Conservation (phyloP, 2,329 filamentous ascomycete genomes). For the Trichoderma breve region DNA sequence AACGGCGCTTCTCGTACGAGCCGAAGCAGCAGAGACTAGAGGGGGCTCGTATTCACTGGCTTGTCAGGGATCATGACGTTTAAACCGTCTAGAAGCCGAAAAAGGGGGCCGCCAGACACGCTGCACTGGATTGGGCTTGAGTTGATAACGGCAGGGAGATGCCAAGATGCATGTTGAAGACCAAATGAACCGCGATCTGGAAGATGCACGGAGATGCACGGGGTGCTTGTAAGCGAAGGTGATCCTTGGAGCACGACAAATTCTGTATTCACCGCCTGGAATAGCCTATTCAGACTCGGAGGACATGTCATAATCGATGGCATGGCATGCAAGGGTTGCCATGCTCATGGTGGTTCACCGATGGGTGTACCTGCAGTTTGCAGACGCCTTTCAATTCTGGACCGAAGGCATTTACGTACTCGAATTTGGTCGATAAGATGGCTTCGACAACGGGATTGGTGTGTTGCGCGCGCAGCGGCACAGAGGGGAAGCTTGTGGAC, state of each 20-base stretch:
- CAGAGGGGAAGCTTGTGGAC: not conserved
- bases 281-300: not conserved
- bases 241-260: not conserved
- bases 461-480: not conserved
- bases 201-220: conserved; percentile 3
- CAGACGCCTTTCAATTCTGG: not conserved
- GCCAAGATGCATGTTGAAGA: not conserved
- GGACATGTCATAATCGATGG: not conserved
- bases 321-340: conserved; percentile 1
- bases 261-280: conserved; percentile 11
- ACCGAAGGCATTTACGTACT: not conserved
- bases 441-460: not conserved
- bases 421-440: not conserved
- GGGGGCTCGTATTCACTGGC: conserved; percentile 14
- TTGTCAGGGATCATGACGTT: conserved; percentile 14
- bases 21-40: conserved; percentile 5
- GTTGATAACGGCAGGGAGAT: conserved; percentile 4
- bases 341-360: conserved; percentile 8
- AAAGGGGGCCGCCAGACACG: conserved; percentile 5
- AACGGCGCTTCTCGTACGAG: conserved; percentile 11
- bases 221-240: not conserved
- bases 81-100: not conserved
- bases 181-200: conserved; percentile 4
- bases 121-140: not conserved
- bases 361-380: not conserved